Evolutionary conservation across 208 protist species (phyloP), one percentile per base, ranked within the genome.

Genomic region (Sergeia podlipaevii): DNA sequence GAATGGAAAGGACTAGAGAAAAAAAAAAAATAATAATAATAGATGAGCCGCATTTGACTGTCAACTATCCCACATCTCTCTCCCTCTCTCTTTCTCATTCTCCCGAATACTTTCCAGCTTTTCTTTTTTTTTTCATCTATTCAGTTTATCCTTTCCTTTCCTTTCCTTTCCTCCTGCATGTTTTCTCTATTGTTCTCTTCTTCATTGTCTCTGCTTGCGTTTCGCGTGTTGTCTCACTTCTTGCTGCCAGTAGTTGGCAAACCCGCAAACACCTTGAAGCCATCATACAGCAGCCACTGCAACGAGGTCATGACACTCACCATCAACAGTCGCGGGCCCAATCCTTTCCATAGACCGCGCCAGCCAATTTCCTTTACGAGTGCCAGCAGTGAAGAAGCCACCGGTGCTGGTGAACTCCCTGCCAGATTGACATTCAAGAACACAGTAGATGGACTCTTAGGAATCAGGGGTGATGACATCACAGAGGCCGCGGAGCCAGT

Each of bases 251-350:
- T 77, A 1, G 79, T 69, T 0, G 80, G 65, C 11, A 93, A 45
- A 4, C 86, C 86, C 5, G 79, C 59, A 44, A 65, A 54, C 15
- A 91, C 70, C 61, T 93, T 93, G 58, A 90, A 85, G 27, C 53
- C 60, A 61, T 98, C 96, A 61, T 98, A 99, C 44, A 97, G 80
- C 21, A 80, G 73, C 91, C 87, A 98, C 82, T 98, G 97, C 34
- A 96, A 46, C 36, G 89, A 89, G n/a, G 93, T 98, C 33, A 98
- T 71, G 41, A 78, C 74, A 49, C 84, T 83, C 50, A 98, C 86
- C 95, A 98, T 98, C 38, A 97, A 21, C 45, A 98, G 64, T 33
- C 97, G 89, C n/a, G 90, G 51, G 7, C 62, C 78, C 30, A 98
- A 43, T 8, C 97, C 95, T 18, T 74, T 73, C 76, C 78, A 93